Conservation (phyloP, 305 asterid genomes). For the Petunia hybrid region DNA sequence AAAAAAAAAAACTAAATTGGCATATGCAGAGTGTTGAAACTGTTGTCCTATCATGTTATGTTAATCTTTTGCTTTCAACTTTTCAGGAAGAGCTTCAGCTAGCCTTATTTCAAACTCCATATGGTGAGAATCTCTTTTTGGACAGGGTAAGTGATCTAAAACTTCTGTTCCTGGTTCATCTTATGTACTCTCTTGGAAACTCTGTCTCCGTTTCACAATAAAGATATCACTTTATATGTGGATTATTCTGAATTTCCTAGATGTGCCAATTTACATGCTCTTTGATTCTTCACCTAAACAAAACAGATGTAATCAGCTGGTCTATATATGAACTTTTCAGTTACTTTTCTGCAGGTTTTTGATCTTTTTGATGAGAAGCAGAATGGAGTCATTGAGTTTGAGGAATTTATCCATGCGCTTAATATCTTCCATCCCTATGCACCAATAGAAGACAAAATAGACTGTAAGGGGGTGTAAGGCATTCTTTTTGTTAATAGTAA, state of each 20-base stretch:
- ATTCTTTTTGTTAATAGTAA: not conserved
- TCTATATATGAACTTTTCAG: conserved; percentile 3
- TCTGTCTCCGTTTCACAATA: conserved; percentile 20
- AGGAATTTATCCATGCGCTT: conserved; percentile 71
- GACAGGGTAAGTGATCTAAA: conserved; percentile 64
- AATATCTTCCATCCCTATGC: conserved; percentile 70
- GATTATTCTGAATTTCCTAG: not conserved
- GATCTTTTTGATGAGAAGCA: conserved; percentile 71
- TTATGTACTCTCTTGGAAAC: conserved; percentile 19
- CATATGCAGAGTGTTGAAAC: not conserved
- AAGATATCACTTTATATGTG: not conserved
- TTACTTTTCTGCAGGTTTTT: conserved; percentile 58
- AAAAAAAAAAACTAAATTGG: no score
- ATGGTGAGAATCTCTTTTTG: conserved; percentile 74
- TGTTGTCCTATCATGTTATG: not conserved
- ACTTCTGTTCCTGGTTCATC: conserved; percentile 10
- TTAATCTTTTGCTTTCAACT: not conserved
- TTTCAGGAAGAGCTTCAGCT: conserved; percentile 85
- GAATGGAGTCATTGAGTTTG: conserved; percentile 75
- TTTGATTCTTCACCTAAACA: conserved; percentile 18
- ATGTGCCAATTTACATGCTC: not conserved
- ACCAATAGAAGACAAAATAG: conserved; percentile 63
- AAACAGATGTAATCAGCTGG: not conserved
- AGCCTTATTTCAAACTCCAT: conserved; percentile 69
- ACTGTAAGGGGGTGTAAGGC: conserved; percentile 49